phyloP scores from a whole-genome alignment of 768 basidiomycete species.

The Panaeolus cyanescens region DNA sequence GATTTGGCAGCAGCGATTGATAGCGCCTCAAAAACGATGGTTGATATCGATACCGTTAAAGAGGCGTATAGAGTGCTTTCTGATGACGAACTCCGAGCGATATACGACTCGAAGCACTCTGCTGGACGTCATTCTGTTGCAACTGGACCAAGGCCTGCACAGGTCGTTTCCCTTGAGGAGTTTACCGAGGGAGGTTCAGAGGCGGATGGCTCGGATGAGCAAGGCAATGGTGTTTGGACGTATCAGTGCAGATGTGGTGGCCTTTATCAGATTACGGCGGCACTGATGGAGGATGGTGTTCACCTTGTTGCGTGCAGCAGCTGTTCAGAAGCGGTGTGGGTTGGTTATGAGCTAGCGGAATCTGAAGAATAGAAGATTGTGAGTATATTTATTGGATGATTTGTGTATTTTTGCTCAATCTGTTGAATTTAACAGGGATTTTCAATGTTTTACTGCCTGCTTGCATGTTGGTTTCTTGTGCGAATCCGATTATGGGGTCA shows the following conservation, averaged over 20 bases:
- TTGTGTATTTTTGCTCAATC: no score
- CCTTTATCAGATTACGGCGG: slow-evolving; percentile 54
- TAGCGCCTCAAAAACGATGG: no score
- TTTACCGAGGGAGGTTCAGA: slow-evolving; percentile 41
- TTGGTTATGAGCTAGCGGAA: slow-evolving; percentile 80
- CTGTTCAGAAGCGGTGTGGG: slow-evolving; percentile 85
- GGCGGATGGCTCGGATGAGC: slow-evolving; percentile 14
- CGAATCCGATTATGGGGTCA: no score
- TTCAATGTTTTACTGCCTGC: no score
- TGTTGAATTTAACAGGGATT: no score
- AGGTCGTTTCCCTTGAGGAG: slow-evolving; percentile 77
- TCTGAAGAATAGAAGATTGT: no score
- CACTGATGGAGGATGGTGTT: slow-evolving; percentile 65
- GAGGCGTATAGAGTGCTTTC: slow-evolving; percentile 69
- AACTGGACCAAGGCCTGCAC: slow-evolving; percentile 65
- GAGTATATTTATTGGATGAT: no score
- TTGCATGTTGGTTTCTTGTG: no score
- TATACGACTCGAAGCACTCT: slow-evolving; percentile 45
- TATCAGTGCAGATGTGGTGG: slow-evolving; percentile 79
- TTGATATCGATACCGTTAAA: slow-evolving; percentile 62
- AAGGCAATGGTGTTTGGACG: slow-evolving; percentile 45
- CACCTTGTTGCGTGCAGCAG: slow-evolving; percentile 74
- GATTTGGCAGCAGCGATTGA: slow-evolving; percentile 8
- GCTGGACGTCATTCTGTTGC: slow-evolving; percentile 12
- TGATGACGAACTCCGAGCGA: slow-evolving; percentile 43